These are phyloP conservation scores for Curvularia spicifera DNA, from an alignment of 2,329 filamentous ascomycete species.

Conservation along the genomic window DNA sequence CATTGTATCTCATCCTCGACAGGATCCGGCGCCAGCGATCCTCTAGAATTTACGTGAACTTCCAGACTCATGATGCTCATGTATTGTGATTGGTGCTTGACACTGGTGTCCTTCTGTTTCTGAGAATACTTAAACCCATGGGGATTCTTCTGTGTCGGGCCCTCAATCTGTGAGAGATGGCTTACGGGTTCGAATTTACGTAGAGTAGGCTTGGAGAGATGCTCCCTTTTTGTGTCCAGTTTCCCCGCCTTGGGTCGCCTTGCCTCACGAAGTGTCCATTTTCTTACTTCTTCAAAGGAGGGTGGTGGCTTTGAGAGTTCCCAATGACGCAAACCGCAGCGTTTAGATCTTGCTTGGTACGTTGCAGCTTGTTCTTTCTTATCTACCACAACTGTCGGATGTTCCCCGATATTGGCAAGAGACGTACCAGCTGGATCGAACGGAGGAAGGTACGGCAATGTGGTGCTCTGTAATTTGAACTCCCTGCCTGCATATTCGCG, in stretches of 20 bases:
- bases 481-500: slow-evolving; percentile 88
- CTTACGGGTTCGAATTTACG: slow-evolving; percentile 30
- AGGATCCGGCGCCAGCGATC: slow-evolving; percentile 81
- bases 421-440: slow-evolving; percentile 72
- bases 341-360: slow-evolving; percentile 60
- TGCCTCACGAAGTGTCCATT: slow-evolving; percentile 65
- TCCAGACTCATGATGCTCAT: slow-evolving; percentile 98
- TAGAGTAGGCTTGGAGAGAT: slow-evolving; percentile 18
- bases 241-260: slow-evolving; percentile 21
- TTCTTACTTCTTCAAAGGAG: slow-evolving; percentile 68
- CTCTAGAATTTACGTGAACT: slow-evolving; percentile 86
- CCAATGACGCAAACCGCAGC: slow-evolving; percentile 74
- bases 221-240: slow-evolving; percentile 10
- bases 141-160: slow-evolving; percentile 80
- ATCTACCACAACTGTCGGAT: slow-evolving; percentile 57
- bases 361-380: slow-evolving; percentile 58
- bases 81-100: slow-evolving; percentile 85
- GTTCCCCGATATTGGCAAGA: slow-evolving; percentile 62
- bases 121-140: slow-evolving; percentile 88
- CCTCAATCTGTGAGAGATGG: slow-evolving; percentile 81
- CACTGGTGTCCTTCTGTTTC: slow-evolving; percentile 73
- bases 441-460: slow-evolving; percentile 77
- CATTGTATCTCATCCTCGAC: slow-evolving; percentile 87
- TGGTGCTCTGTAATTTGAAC: slow-evolving; percentile 77
- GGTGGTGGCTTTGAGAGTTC: slow-evolving; percentile 77